phyloP scores from a whole-genome alignment of 176 grass and related monocot species.

The Chloris gayana region DNA sequence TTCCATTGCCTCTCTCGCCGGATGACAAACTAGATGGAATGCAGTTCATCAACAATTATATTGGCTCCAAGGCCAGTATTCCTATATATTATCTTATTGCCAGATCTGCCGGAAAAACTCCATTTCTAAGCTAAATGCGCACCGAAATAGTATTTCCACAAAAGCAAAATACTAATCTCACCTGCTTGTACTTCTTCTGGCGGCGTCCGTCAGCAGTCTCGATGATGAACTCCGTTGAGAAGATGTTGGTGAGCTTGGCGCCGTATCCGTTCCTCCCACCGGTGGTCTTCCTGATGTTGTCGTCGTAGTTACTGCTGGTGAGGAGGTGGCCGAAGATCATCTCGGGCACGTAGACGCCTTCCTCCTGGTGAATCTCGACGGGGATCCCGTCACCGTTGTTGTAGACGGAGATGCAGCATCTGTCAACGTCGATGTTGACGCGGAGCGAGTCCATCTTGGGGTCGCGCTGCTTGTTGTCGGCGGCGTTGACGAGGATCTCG shows the following conservation, averaged over 20 bases:
- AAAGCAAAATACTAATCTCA: background rate
- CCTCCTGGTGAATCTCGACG: constrained; percentile 88
- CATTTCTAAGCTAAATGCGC: background rate
- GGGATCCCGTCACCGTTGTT: constrained; percentile 89
- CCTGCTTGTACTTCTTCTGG: constrained; percentile 87
- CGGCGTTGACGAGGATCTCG: constrained; percentile 97
- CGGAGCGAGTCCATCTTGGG: constrained; percentile 75
- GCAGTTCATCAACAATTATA: no score
- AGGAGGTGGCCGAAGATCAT: constrained; percentile 96
- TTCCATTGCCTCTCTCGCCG: no score
- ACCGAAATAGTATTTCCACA: background rate
- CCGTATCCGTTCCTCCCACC: constrained; percentile 96
- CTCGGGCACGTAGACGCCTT: constrained; percentile 88
- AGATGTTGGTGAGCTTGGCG: constrained; percentile 95
- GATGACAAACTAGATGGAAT: no score
- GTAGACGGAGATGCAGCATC: constrained; percentile 69
- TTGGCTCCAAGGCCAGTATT: background rate
- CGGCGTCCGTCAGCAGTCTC: constrained; percentile 73
- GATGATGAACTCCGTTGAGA: constrained; percentile 93
- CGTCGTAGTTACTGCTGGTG: constrained; percentile 96
- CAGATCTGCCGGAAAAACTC: background rate
- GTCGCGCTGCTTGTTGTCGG: constrained; percentile 98
- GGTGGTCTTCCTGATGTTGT: constrained; percentile 85
- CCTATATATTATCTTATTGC: background rate
- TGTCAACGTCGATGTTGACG: constrained; percentile 70